A percentile compares a stretch with the other conserved stretches of the same genome.
These are phyloP conservation scores for Crucihimalaya himalaica DNA, from an alignment of 345 rosid species.

Conservation along the genomic window DNA sequence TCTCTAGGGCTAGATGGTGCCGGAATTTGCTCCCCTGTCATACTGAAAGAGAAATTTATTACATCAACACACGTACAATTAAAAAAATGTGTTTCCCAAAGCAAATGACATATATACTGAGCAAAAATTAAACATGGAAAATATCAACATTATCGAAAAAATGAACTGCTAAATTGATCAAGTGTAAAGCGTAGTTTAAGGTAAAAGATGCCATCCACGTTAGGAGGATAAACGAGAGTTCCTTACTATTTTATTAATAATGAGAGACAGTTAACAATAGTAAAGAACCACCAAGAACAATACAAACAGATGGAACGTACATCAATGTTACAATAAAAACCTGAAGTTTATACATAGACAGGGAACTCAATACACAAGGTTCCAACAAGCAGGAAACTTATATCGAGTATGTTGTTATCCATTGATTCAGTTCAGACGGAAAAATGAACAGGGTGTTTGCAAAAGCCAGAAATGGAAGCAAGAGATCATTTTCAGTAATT, in stretches of 20 bases:
- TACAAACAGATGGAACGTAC: slow-evolving; percentile 6
- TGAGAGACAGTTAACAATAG: not conserved
- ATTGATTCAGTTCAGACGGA: not conserved
- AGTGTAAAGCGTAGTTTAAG: slow-evolving; percentile 15
- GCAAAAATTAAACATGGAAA: slow-evolving; percentile 11
- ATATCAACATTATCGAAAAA: not conserved
- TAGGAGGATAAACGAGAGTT: not conserved
- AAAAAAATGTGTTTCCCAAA: slow-evolving; percentile 16
- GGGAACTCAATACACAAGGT: not conserved
- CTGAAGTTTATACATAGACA: not conserved
- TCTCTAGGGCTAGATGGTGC: slow-evolving; percentile 94
- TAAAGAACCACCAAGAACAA: not conserved
- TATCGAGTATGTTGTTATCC: not conserved
- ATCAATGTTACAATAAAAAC: not conserved
- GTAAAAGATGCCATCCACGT: slow-evolving; percentile 23
- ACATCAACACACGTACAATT: slow-evolving; percentile 25
- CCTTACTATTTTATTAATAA: not conserved
- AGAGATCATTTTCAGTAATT: slow-evolving; percentile 5
- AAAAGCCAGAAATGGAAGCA: slow-evolving; percentile 4
- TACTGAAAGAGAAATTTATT: slow-evolving; percentile 59
- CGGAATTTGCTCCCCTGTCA: slow-evolving; percentile 84
- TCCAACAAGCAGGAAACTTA: slow-evolving; percentile 16
- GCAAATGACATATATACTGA: slow-evolving; percentile 23
- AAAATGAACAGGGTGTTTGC: slow-evolving; percentile 2
- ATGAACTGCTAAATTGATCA: not conserved